A percentile compares a stretch with the other conserved stretches of the same genome.
These are phyloP conservation scores for Xylaria nigripes DNA, from an alignment of 495 filamentous ascomycete species.

Conservation along the genomic window DNA sequence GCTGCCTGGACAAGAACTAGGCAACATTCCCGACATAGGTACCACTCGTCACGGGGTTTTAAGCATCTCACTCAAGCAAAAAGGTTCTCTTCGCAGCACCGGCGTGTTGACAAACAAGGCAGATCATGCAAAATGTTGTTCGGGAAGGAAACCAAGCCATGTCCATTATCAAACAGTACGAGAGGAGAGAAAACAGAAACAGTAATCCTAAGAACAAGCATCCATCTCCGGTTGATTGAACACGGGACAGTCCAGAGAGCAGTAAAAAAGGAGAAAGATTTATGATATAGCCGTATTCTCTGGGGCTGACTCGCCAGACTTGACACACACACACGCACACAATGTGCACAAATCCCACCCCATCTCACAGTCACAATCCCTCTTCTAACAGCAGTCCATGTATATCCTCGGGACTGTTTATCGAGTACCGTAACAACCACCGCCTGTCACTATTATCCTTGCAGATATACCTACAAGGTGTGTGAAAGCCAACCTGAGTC, in stretches of 20 bases:
- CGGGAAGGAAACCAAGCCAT: constrained; percentile 17
- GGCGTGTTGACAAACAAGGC: background rate
- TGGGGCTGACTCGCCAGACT: constrained; percentile 30
- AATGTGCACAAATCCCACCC: constrained; percentile 13
- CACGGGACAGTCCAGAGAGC: constrained; percentile 26
- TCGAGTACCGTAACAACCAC: constrained; percentile 22
- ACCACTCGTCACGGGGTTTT: background rate
- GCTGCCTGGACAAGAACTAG: background rate
- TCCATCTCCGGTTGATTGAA: constrained; percentile 28
- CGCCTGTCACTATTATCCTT: constrained; percentile 25
- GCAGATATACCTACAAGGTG: constrained; percentile 18
- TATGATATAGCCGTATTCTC: constrained; percentile 34
- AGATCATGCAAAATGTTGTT: background rate
- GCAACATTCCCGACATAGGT: background rate
- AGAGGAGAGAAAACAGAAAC: constrained; percentile 27
- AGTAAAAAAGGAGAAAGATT: constrained; percentile 30
- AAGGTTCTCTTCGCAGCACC: background rate
- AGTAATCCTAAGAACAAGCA: constrained; percentile 27
- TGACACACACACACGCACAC: constrained; percentile 26
- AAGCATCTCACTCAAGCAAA: background rate
- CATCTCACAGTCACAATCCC: constrained; percentile 8
- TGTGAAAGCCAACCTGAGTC: constrained; percentile 25
- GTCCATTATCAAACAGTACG: constrained; percentile 31
- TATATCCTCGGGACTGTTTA: constrained; percentile 15
- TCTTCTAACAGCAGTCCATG: constrained; percentile 24